Percentiles rank a stretch among this genome's conserved stretches.
Conservation (phyloP, 2,329 filamentous ascomycete species). For the Plectosphaerella sp. region DNA sequence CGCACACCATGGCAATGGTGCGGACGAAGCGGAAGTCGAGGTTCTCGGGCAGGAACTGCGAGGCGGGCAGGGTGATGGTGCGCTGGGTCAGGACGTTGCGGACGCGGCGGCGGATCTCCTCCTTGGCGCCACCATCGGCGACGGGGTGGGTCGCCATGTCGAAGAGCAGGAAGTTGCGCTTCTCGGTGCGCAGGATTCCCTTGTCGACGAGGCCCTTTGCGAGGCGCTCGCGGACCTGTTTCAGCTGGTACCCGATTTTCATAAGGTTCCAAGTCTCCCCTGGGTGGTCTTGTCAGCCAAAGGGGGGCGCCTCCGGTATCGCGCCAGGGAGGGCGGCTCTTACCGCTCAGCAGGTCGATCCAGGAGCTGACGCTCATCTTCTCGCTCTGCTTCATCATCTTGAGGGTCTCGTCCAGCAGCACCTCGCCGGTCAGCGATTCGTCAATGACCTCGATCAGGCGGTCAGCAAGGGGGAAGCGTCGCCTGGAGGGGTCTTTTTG, state of each 20-base stretch:
- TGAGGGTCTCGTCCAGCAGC: constrained; percentile 91
- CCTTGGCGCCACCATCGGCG: constrained; percentile 92
- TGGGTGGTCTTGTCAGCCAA: constrained; percentile 28
- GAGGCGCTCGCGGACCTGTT: constrained; percentile 95
- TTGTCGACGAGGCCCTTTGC: constrained; percentile 98
- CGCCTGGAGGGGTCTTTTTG: constrained; percentile 91
- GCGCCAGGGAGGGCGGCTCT: constrained; percentile 10
- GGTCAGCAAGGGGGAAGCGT: constrained; percentile 87
- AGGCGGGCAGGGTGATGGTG: constrained; percentile 82
- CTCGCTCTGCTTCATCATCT: constrained; percentile 99
- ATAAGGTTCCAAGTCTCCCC: constrained; percentile 99
- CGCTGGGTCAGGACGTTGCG: constrained; percentile 89
- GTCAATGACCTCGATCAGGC: constrained; percentile 94
- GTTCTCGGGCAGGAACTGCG: constrained; percentile 87
- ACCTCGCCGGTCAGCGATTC: constrained; percentile 96
- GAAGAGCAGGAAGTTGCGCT: constrained; percentile 98
- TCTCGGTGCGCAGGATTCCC: constrained; percentile 95
- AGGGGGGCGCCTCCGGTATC: neutral
- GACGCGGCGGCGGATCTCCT: constrained; percentile 90
- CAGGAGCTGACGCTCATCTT: constrained; percentile 99
- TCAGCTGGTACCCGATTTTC: constrained; percentile 99
- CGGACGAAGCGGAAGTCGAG: constrained; percentile 91
- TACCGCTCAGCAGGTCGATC: constrained; percentile 99
- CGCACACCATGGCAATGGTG: constrained; percentile 94
- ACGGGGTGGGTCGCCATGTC: constrained; percentile 99